Evolutionary conservation across 176 grass and related monocot genomes (phyloP).

Genomic region (Oryza meyeriana): DNA sequence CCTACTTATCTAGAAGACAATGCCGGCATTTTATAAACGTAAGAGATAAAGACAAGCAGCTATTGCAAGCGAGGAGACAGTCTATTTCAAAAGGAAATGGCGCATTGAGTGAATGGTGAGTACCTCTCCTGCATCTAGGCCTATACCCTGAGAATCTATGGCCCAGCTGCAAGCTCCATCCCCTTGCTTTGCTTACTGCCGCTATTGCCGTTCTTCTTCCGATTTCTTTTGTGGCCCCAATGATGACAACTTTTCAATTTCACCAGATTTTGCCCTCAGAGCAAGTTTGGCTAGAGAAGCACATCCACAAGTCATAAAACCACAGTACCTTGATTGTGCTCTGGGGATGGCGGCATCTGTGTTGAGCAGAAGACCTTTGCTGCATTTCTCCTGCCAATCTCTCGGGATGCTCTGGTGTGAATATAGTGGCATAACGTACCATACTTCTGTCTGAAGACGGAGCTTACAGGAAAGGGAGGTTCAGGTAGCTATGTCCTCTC

Average conservation of each 20-base stretch:
- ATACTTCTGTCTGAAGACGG: constrained; percentile 21
- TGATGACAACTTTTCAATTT: constrained; percentile 56
- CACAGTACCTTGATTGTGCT: constrained; percentile 64
- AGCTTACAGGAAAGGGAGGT: constrained; percentile 8
- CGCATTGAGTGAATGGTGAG: too few relatives aligned
- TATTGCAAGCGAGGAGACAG: background rate
- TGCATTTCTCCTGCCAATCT: constrained; percentile 7
- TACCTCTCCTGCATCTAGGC: constrained; percentile 75
- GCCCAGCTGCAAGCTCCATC: constrained; percentile 82
- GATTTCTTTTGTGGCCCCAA: constrained; percentile 69
- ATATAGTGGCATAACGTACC: constrained; percentile 35
- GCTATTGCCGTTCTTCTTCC: constrained; percentile 58
- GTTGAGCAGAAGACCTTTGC: constrained; percentile 41
- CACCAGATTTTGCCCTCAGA: constrained; percentile 11
- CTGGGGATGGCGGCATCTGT: constrained; percentile 50
- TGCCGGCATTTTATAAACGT: background rate
- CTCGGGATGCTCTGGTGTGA: constrained; percentile 15
- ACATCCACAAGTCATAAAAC: background rate
- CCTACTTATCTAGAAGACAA: constrained; percentile 47
- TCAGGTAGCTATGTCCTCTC: constrained; percentile 15
- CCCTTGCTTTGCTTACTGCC: constrained; percentile 70
- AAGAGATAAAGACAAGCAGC: background rate
- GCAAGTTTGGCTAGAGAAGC: background rate
- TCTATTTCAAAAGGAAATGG: background rate
- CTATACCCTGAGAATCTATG: constrained; percentile 54